These are phyloP conservation scores for Xerocomellus amylosporus DNA, from an alignment of 768 basidiomycete genomes.

Conservation along the genomic window DNA sequence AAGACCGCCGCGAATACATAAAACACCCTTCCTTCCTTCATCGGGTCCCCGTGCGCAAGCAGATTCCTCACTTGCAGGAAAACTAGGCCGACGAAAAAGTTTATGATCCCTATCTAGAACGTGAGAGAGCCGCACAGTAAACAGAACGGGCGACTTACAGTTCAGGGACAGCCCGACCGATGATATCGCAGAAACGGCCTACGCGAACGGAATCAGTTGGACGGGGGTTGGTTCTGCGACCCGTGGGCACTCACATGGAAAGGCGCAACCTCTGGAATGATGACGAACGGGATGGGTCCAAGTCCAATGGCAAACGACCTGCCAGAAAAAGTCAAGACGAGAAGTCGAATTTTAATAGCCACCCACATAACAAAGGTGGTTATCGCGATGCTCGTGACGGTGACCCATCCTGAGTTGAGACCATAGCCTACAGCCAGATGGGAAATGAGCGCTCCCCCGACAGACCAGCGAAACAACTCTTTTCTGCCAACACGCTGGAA, in stretches of 20 bases:
- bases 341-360: not conserved
- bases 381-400: constrained; percentile 70
- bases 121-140: not conserved
- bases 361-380: constrained; percentile 77
- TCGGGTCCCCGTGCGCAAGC: constrained; percentile 55
- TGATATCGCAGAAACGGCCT: constrained; percentile 82
- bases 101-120: constrained; percentile 62
- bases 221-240: not conserved
- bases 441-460: constrained; percentile 61
- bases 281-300: constrained; percentile 90
- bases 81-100: constrained; percentile 78
- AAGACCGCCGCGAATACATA: constrained; percentile 74
- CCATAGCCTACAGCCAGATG: constrained; percentile 68
- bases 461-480: constrained; percentile 64
- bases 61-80: constrained; percentile 83
- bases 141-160: constrained; percentile 43
- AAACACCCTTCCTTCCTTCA: constrained; percentile 85
- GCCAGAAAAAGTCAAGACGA: constrained; percentile 1
- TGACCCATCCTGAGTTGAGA: constrained; percentile 56
- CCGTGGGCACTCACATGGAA: constrained; percentile 51
- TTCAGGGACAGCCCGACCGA: constrained; percentile 72
- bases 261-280: constrained; percentile 88
- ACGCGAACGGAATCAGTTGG: not conserved
- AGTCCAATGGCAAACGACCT: constrained; percentile 89
- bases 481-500: constrained; percentile 70